Evolutionary conservation across 768 basidiomycete species (phyloP).

Genomic region (Lactifluus pinguis): DNA sequence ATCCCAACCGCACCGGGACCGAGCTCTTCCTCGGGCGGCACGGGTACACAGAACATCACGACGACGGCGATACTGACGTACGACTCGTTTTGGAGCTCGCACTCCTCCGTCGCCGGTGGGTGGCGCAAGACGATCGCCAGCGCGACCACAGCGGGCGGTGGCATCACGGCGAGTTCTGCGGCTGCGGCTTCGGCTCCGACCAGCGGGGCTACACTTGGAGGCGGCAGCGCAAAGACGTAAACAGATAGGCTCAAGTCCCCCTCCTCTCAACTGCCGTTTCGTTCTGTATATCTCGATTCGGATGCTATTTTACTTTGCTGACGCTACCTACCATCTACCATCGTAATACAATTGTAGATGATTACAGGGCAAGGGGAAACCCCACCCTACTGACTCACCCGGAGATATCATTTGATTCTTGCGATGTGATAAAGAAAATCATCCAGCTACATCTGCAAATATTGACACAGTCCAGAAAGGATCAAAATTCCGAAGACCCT

Average conservation of each 20-base stretch:
- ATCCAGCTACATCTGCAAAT: neutral
- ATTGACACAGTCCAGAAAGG: neutral
- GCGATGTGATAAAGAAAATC: too few species aligned
- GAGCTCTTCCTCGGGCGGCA: neutral
- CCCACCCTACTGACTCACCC: neutral
- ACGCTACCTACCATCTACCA: neutral
- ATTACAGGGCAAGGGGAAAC: neutral
- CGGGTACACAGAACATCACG: neutral
- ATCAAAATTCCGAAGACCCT: neutral
- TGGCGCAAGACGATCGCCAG: conserved; percentile 10
- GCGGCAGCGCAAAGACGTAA: conserved; percentile 1
- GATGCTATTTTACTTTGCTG: neutral
- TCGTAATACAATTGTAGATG: neutral
- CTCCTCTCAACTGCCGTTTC: neutral
- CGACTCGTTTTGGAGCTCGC: conserved; percentile 20
- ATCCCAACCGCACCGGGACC: neutral
- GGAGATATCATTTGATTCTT: neutral
- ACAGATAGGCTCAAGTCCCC: neutral
- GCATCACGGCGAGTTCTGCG: neutral
- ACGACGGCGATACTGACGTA: conserved; percentile 16
- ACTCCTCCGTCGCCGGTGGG: conserved; percentile 6
- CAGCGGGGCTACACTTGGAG: neutral
- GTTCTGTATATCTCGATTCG: neutral
- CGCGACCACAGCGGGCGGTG: neutral
- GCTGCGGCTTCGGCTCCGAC: neutral